A percentile compares a stretch with the other conserved stretches of the same genome.
These are phyloP conservation scores for Penicillium bialowiezense DNA, from an alignment of 495 filamentous ascomycete genomes.

Conservation along the genomic window DNA sequence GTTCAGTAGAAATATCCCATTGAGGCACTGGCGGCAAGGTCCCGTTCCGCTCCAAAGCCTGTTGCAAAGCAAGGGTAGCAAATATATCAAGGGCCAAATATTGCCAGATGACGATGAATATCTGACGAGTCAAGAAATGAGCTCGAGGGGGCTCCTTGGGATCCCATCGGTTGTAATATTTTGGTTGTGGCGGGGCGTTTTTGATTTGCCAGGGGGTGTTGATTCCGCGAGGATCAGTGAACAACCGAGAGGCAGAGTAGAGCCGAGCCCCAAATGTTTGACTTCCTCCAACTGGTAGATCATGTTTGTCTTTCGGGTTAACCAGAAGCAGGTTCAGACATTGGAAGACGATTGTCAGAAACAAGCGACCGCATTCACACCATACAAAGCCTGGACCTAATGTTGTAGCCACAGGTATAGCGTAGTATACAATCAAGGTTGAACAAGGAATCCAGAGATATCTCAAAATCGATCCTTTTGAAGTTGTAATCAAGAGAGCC, in stretches of 20 bases:
- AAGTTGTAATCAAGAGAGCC: slow-evolving; percentile 11
- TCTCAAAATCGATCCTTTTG: slow-evolving; percentile 15
- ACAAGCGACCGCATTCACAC: slow-evolving; percentile 19
- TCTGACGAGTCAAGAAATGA: slow-evolving; percentile 20
- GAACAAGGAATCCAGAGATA: slow-evolving; percentile 16
- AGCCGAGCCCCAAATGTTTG: not conserved
- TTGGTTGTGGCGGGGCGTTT: slow-evolving; percentile 19
- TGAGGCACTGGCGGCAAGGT: slow-evolving; percentile 7
- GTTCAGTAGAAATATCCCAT: slow-evolving; percentile 18
- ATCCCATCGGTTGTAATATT: slow-evolving; percentile 11
- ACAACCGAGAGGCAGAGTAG: slow-evolving; percentile 7
- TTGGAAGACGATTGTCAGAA: slow-evolving; percentile 17
- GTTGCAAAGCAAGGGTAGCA: slow-evolving; percentile 11
- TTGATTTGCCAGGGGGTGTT: slow-evolving; percentile 21
- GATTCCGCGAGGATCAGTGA: slow-evolving; percentile 19
- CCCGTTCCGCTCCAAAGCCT: slow-evolving; percentile 10
- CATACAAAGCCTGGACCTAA: slow-evolving; percentile 18
- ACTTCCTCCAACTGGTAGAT: slow-evolving; percentile 1
- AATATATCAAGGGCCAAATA: slow-evolving; percentile 24
- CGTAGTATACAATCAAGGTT: slow-evolving; percentile 6
- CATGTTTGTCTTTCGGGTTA: slow-evolving; percentile 12
- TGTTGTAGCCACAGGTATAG: slow-evolving; percentile 8
- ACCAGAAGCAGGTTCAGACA: slow-evolving; percentile 16
- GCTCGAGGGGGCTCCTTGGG: slow-evolving; percentile 6
- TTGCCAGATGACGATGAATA: slow-evolving; percentile 15